Evolutionary conservation across 2,329 filamentous ascomycete genomes (phyloP).

Genomic region (Tolypocladium pustulatum): DNA sequence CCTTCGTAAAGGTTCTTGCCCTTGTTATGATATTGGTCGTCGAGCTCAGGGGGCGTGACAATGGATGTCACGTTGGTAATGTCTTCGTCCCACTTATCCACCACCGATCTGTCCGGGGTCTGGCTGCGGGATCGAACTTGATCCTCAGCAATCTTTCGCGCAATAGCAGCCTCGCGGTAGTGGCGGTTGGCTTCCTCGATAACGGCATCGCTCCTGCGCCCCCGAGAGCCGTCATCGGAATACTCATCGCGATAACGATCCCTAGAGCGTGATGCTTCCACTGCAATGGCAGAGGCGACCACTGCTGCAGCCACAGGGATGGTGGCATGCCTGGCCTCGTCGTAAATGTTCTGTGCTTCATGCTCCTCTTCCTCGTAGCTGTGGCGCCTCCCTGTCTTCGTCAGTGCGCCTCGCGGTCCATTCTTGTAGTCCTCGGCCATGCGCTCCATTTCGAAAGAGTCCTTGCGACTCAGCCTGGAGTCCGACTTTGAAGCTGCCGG

Average conservation of each 20-base stretch:
- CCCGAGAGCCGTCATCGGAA: constrained; percentile 22
- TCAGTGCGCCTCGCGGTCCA: constrained; percentile 8
- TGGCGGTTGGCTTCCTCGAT: constrained; percentile 47
- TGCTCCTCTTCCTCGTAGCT: constrained; percentile 28
- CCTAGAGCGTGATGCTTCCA: constrained; percentile 27
- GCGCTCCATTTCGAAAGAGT: constrained; percentile 35
- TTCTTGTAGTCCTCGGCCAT: constrained; percentile 19
- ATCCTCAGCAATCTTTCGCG: constrained; percentile 42
- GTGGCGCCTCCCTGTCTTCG: constrained; percentile 9
- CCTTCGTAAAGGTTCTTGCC: constrained; percentile 42
- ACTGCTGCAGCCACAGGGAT: constrained; percentile 36
- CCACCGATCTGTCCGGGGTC: constrained; percentile 41
- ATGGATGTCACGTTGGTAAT: constrained; percentile 31
- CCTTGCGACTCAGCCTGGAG: constrained; percentile 35
- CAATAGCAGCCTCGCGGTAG: constrained; percentile 45
- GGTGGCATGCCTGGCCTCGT: constrained; percentile 36
- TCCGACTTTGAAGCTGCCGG: constrained; percentile 14
- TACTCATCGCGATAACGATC: constrained; percentile 20
- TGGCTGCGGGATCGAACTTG: constrained; percentile 41
- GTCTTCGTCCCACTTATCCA: constrained; percentile 40
- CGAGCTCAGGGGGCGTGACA: constrained; percentile 44
- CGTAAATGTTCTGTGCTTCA: constrained; percentile 31
- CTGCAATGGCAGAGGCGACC: constrained; percentile 34
- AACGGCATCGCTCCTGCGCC: constrained; percentile 26
- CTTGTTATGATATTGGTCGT: constrained; percentile 20